Evolutionary conservation across 2,329 filamentous ascomycete genomes (phyloP), one percentile per base, ranked within the genome.

Genomic region (Hymenoscyphus fructigenus): DNA sequence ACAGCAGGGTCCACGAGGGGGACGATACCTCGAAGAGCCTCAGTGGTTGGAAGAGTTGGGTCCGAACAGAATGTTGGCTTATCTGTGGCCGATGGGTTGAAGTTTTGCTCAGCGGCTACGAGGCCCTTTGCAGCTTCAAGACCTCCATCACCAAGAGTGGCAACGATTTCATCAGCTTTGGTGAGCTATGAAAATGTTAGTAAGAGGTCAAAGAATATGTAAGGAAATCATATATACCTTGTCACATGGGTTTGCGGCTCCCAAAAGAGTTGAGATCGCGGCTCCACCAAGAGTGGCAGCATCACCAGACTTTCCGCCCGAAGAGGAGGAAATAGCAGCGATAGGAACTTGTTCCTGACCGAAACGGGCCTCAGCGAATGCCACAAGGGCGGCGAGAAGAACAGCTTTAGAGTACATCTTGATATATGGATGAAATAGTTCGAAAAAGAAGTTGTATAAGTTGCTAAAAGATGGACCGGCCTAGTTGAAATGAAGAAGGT

Each of bases 91-190:
- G 86, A 90, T 60, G 86, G 87, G 79, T 91, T 91, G 80, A 89
- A 89, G 83, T 91, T 91, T 77, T 89, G 87, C 81, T 90, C 88
- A 2, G 88, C 88, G 23, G 84, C 83, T 12, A 90, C 88, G 47
- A 90, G 81, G 17, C 83, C 83, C 65, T 82, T 82, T 23, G 88
- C 88, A 23, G 85, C 88, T 14, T 82, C 80, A 65, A 91, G 79
- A 69, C 88, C 86, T 66, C 82, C 78, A 20, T 81, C 76, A 0
- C 88, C 88, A 38, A 90, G 86, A 62, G 84, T 77, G 5, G 81
- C 72, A 67, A 90, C 82, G 72, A 91, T 88, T 71, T 86, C 74
- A 73, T 91, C 88, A 67, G 87, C 88, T 57, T 87, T 84, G 23
- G 76, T 76, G 69, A 91, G 86, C 83, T 86, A 63, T 55, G 15